phyloP scores from a whole-genome alignment of 2,329 filamentous ascomycete species.

The Curvularia eragrostidis region DNA sequence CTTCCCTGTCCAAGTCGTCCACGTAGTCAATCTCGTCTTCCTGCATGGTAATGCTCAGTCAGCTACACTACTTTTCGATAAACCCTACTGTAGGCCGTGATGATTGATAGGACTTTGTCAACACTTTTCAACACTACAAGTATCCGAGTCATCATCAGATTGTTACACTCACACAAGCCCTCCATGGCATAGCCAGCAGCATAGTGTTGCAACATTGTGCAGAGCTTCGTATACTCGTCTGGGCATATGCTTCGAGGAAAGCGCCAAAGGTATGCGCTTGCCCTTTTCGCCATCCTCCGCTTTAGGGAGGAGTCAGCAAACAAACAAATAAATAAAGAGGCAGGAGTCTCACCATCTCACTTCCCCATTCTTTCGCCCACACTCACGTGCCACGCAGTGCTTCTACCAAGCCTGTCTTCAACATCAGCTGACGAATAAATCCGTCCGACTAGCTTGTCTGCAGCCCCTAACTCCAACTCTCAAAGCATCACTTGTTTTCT shows the following conservation, averaged over 20 bases:
- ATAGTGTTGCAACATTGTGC: background rate
- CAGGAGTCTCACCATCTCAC: background rate
- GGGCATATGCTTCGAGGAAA: background rate
- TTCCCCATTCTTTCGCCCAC: too few relatives aligned
- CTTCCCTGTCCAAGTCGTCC: background rate
- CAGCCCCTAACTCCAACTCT: background rate
- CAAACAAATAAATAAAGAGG: background rate
- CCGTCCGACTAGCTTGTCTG: background rate
- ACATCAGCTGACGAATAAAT: too few relatives aligned
- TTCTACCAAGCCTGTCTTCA: too few relatives aligned
- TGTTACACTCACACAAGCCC: background rate
- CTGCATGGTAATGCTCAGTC: background rate
- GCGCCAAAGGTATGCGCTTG: background rate
- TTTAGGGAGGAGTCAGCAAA: background rate
- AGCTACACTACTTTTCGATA: background rate
- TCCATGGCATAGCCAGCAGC: background rate
- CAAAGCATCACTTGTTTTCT: too few relatives aligned
- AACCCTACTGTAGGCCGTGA: background rate
- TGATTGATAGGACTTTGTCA: background rate
- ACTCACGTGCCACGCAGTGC: too few relatives aligned
- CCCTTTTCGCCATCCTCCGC: background rate
- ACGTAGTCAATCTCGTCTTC: too few relatives aligned
- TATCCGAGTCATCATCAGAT: background rate
- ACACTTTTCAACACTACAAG: background rate
- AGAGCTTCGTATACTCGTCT: background rate